Evolutionary conservation across 2,329 filamentous ascomycete genomes (phyloP).

Genomic region (Immersiporthe knoxdaviesiana): DNA sequence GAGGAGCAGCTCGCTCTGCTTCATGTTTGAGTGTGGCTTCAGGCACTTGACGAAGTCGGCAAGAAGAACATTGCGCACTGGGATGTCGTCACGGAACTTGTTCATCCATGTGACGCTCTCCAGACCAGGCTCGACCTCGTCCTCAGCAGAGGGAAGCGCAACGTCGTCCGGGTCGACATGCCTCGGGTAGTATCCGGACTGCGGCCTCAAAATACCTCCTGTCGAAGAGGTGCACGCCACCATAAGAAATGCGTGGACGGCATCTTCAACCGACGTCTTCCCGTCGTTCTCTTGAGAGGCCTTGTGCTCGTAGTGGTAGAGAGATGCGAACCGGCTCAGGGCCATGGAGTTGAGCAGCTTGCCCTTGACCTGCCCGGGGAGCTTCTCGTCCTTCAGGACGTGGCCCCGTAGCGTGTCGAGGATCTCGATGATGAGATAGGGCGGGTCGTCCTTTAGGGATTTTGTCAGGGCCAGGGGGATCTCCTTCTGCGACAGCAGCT

Average conservation of each 20-base stretch:
- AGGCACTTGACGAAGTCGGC: constrained; percentile 79
- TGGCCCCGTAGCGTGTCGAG: constrained; percentile 70
- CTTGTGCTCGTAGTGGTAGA: constrained; percentile 68
- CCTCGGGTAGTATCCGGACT: constrained; percentile 83
- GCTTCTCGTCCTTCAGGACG: constrained; percentile 73
- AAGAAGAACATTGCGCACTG: constrained; percentile 78
- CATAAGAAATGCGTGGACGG: constrained; percentile 75
- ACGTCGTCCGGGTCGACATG: constrained; percentile 63
- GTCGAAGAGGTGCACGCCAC: constrained; percentile 73
- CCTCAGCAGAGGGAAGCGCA: constrained; percentile 41
- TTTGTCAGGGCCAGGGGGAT: constrained; percentile 73
- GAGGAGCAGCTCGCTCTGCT: constrained; percentile 80
- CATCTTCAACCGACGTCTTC: constrained; percentile 60
- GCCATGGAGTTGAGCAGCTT: constrained; percentile 75
- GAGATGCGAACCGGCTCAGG: constrained; percentile 70
- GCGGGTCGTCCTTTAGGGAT: constrained; percentile 76
- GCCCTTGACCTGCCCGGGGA: constrained; percentile 75
- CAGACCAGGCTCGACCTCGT: constrained; percentile 63
- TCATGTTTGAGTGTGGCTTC: constrained; percentile 78
- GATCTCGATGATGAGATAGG: constrained; percentile 74
- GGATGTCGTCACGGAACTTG: constrained; percentile 66
- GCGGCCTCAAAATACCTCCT: constrained; percentile 75
- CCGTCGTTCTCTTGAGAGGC: constrained; percentile 44
- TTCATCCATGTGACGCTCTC: constrained; percentile 73
- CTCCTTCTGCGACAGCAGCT: constrained; percentile 78